phyloP scores from a whole-genome alignment of 2,329 filamentous ascomycete species.

The Talaromyces sp. region DNA sequence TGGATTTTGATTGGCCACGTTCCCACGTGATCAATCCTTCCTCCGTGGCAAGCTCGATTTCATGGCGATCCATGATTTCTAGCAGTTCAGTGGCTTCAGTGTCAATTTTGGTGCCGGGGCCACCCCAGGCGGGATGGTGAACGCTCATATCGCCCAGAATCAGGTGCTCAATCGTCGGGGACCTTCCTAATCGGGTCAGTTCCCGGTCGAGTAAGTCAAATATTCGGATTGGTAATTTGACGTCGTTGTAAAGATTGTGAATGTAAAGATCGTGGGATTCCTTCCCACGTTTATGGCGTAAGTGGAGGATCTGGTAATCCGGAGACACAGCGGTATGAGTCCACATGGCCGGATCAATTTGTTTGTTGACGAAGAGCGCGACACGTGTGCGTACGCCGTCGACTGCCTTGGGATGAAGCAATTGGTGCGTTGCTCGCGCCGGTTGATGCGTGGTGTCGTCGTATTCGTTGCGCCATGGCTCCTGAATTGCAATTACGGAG shows the following conservation, averaged over 20 bases:
- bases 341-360: not conserved
- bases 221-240: not conserved
- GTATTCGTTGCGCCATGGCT: conserved; percentile 25
- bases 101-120: conserved; percentile 13
- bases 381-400: not conserved
- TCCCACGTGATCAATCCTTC: not conserved
- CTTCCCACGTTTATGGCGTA: not conserved
- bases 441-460: conserved; percentile 25
- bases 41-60: not conserved
- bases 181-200: not conserved
- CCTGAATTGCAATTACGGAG: conserved; percentile 26
- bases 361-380: not conserved
- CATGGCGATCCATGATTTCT: not conserved
- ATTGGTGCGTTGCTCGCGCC: conserved; percentile 21
- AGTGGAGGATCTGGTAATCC: not conserved
- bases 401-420: conserved; percentile 19
- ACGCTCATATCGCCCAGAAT: conserved; percentile 24
- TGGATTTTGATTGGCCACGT: not conserved
- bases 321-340: not conserved
- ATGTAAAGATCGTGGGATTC: not conserved
- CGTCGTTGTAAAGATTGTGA: not conserved
- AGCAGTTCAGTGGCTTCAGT: conserved; percentile 7
- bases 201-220: not conserved
- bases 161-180: conserved; percentile 12
- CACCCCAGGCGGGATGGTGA: conserved; percentile 23